A percentile compares a stretch with the other conserved stretches of the same genome.
Evolutionary conservation across 2,329 filamentous ascomycete species (phyloP).

Genomic region (Claviceps spartinae): DNA sequence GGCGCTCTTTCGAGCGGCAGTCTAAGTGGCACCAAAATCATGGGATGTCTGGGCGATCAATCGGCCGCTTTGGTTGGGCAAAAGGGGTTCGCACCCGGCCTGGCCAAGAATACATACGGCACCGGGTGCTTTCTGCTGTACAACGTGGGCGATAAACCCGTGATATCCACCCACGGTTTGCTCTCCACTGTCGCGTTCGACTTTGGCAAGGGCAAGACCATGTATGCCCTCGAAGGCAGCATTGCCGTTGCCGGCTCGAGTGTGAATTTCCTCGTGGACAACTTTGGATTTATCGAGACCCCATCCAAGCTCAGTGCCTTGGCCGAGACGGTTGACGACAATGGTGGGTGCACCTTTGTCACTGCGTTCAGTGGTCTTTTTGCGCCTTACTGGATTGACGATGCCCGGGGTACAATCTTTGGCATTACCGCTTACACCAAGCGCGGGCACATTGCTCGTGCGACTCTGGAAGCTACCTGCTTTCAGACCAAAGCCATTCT

Average conservation of each 20-base stretch:
- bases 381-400: constrained; percentile 76
- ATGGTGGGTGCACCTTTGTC: constrained; percentile 63
- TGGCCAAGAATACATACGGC: constrained; percentile 76
- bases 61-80: constrained; percentile 71
- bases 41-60: constrained; percentile 69
- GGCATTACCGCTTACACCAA: constrained; percentile 67
- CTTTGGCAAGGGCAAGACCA: constrained; percentile 51
- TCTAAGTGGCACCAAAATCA: constrained; percentile 55
- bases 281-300: constrained; percentile 39
- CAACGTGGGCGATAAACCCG: constrained; percentile 67
- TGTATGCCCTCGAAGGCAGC: constrained; percentile 66
- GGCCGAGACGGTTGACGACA: constrained; percentile 45
- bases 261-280: constrained; percentile 53
- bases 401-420: constrained; percentile 67
- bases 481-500: constrained; percentile 76
- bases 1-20: constrained; percentile 47
- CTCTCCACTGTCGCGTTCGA: constrained; percentile 68
- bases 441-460: constrained; percentile 63
- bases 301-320: constrained; percentile 31
- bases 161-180: constrained; percentile 65
- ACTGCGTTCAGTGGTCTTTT: constrained; percentile 73
- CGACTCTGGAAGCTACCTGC: constrained; percentile 68
- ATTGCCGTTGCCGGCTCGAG: constrained; percentile 66
- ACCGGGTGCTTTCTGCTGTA: constrained; percentile 77
- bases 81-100: constrained; percentile 60